phyloP scores from a whole-genome alignment of 495 filamentous ascomycete genomes.

The Daldinia grandis region DNA sequence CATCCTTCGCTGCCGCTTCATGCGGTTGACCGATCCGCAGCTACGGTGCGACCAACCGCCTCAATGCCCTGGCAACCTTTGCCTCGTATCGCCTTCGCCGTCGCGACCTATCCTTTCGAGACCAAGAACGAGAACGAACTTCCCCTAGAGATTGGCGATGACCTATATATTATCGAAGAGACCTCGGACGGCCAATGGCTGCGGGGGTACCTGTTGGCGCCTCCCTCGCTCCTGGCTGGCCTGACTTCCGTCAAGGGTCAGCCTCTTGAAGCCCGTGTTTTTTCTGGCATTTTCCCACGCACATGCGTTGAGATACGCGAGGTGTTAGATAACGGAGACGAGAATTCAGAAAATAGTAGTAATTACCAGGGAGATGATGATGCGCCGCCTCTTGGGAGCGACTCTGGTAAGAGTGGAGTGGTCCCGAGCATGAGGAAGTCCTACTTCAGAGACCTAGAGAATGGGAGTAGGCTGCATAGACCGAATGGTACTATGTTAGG shows the following conservation, averaged over 20 bases:
- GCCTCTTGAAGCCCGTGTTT: slow-evolving; percentile 92
- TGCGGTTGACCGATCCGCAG: slow-evolving; percentile 48
- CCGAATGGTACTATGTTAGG: slow-evolving; percentile 41
- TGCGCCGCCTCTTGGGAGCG: slow-evolving; percentile 46
- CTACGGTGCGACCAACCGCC: slow-evolving; percentile 44
- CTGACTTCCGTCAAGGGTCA: slow-evolving; percentile 92
- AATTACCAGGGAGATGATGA: slow-evolving; percentile 42
- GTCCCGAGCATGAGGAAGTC: slow-evolving; percentile 46
- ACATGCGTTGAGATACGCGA: slow-evolving; percentile 87
- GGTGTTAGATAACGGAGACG: slow-evolving; percentile 70
- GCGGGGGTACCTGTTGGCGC: slow-evolving; percentile 92
- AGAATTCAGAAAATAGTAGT: slow-evolving; percentile 54
- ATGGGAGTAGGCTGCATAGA: slow-evolving; percentile 35
- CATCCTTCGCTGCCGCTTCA: slow-evolving; percentile 35
- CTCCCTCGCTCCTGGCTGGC: slow-evolving; percentile 89
- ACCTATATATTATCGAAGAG: slow-evolving; percentile 98
- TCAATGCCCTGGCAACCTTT: slow-evolving; percentile 96
- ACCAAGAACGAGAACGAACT: slow-evolving; percentile 88
- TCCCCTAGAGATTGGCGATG: slow-evolving; percentile 96
- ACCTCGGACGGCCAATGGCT: slow-evolving; percentile 88
- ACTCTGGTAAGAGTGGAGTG: slow-evolving; percentile 59
- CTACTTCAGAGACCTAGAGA: slow-evolving; percentile 25
- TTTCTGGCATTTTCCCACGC: slow-evolving; percentile 94
- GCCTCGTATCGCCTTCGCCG: slow-evolving; percentile 95
- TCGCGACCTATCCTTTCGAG: slow-evolving; percentile 91